phyloP scores from a whole-genome alignment of 352 stramenopile genomes.

The Pythium monospermum region DNA sequence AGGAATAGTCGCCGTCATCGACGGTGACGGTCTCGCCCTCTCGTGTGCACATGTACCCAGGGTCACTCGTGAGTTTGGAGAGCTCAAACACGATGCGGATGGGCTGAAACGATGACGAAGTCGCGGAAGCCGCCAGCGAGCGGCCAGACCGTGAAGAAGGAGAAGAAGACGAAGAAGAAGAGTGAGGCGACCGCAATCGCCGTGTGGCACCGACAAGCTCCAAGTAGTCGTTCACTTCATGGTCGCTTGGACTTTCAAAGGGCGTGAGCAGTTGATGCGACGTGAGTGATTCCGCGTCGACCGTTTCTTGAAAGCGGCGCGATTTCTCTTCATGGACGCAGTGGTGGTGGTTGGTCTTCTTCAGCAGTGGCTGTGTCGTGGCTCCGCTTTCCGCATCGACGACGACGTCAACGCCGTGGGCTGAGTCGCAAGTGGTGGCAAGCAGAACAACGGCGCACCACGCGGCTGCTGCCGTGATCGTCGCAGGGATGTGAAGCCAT shows the following conservation, averaged over 20 bases:
- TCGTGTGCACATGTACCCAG: slow-evolving; percentile 50
- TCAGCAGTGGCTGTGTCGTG: too few relatives aligned
- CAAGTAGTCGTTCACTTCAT: slow-evolving; percentile 31
- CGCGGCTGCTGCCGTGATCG: too few relatives aligned
- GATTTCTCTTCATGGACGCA: slow-evolving; percentile 72
- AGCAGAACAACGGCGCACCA: too few relatives aligned
- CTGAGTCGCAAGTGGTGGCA: too few relatives aligned
- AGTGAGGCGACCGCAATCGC: neutral
- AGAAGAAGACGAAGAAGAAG: neutral
- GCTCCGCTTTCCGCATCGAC: too few relatives aligned
- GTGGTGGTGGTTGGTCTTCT: slow-evolving; percentile 49
- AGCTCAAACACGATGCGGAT: slow-evolving; percentile 78
- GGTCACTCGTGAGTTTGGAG: slow-evolving; percentile 68
- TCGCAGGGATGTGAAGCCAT: too few relatives aligned
- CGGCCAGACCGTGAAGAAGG: slow-evolving; percentile 18
- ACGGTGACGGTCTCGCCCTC: slow-evolving; percentile 43
- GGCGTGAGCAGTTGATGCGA: slow-evolving; percentile 25
- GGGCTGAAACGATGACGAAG: slow-evolving; percentile 39
- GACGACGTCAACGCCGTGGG: too few relatives aligned
- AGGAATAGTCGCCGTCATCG: slow-evolving; percentile 48
- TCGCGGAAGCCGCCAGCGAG: slow-evolving; percentile 22
- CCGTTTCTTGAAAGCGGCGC: slow-evolving; percentile 35
- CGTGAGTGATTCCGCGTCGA: slow-evolving; percentile 34
- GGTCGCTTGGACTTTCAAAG: slow-evolving; percentile 19
- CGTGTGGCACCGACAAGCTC: slow-evolving; percentile 29